These are phyloP conservation scores for Phytophthora melonis DNA, from an alignment of 352 stramenopile genomes.

Conservation along the genomic window DNA sequence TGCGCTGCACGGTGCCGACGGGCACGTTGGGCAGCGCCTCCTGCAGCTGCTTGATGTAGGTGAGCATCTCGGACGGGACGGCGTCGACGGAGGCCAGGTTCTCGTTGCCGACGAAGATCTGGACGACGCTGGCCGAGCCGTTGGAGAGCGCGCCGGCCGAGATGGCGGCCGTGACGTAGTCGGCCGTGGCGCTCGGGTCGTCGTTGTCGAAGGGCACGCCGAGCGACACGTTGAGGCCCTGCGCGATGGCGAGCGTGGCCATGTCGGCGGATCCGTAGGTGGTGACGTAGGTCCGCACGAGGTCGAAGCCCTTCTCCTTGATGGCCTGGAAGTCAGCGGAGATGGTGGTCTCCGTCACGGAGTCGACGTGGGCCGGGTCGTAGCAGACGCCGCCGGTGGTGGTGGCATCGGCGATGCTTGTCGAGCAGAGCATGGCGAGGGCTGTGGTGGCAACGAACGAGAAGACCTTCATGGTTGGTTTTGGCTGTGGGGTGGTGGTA, in stretches of 20 bases:
- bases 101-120: constrained; percentile 75
- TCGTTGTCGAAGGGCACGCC: constrained; percentile 58
- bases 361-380: constrained; percentile 48
- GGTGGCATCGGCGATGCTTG: constrained; percentile 3
- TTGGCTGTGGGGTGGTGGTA: constrained; percentile 1
- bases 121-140: constrained; percentile 43
- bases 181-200: constrained; percentile 37
- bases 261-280: constrained; percentile 49
- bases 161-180: constrained; percentile 49
- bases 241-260: constrained; percentile 48
- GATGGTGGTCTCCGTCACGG: constrained; percentile 51
- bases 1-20: constrained; percentile 59
- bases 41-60: constrained; percentile 54
- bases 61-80: constrained; percentile 51
- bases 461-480: constrained; percentile 43
- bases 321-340: constrained; percentile 53
- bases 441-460: constrained; percentile 28
- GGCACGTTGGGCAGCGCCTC: constrained; percentile 37
- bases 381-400: constrained; percentile 55
- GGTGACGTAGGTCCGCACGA: constrained; percentile 65
- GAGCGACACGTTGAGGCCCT: constrained; percentile 58
- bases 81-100: constrained; percentile 47
- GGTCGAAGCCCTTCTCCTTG: constrained; percentile 53
- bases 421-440: constrained; percentile 13
- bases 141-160: constrained; percentile 41